Base-by-base conservation (phyloP, 495 filamentous ascomycete genomes). In the Penicillium canariense region DNA sequence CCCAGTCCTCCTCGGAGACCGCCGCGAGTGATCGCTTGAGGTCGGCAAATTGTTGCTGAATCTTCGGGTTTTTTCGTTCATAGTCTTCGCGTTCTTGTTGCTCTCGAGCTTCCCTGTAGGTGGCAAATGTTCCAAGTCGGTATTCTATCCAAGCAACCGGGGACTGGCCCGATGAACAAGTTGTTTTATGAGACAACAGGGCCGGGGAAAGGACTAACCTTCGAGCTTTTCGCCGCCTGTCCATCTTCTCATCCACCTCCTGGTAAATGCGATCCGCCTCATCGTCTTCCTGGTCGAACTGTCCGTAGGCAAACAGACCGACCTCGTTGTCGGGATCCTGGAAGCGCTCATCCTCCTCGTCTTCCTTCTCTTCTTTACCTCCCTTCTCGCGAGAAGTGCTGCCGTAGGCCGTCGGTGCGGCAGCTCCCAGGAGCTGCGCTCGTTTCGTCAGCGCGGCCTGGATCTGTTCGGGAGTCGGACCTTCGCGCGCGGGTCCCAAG, bases 321-420 rank as follows among this genome's bases (percentile, higher is more conserved):
- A 93, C 89, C 68, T 99, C 94, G 60, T 96, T 96, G 63, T 98
- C 94, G 5, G 95, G 93, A 67, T 99, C 94, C 68, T 96, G 90
- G 59, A 89, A 97, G 14, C 92, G 85, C 8, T 88, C 87, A 56
- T 90, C 88, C 46, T 96, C 89, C 15, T 91, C 88, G 49, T 87
- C 85, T 36, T 87, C 84, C 10, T 86, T 88, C 49, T 91, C 72
- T 8, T 75, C 72, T 46, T 72, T 72, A 0, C 68, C 68, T 11
- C 72, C 75, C 56, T 84, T 94, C 69, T 95, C 90, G 39, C 89
- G 84, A 12, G 64, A 49, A 5, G 80, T 75, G 5, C 80, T 84
- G 5, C 89, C 90, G 62, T 96, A 94, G 14, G 87, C 87, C 28
- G 87, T 87, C 0, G 89, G 85, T 0, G 88, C 82, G n/a, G 89